These are phyloP conservation scores for Phaeosphaeriaceae sp. DNA, from an alignment of 2,329 filamentous ascomycete species.

Conservation along the genomic window DNA sequence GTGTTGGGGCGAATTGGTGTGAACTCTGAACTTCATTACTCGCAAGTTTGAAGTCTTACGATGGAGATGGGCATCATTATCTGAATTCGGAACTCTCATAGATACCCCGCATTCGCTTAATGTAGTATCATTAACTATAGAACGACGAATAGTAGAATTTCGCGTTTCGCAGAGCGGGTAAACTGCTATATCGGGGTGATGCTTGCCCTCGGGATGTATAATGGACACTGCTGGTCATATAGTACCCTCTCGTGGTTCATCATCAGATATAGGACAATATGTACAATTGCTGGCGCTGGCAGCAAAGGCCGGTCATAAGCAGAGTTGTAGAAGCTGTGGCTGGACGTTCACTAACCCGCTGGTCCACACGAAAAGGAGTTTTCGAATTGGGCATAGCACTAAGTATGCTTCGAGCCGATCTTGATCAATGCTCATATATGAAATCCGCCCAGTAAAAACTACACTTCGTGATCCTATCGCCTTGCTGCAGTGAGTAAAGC, in stretches of 20 bases:
- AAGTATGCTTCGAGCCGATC: too few relatives aligned
- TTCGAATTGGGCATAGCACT: too few relatives aligned
- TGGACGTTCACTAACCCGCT: too few relatives aligned
- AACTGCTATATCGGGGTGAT: not conserved
- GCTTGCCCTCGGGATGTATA: not conserved
- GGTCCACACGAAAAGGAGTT: too few relatives aligned
- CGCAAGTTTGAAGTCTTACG: not conserved
- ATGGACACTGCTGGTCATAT: not conserved
- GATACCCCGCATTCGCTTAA: not conserved
- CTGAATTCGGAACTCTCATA: not conserved
- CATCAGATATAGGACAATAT: not conserved
- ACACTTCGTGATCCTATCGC: too few relatives aligned
- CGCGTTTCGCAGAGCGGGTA: not conserved
- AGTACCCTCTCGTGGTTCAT: not conserved
- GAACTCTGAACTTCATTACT: not conserved
- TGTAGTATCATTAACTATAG: not conserved
- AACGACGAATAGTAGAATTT: not conserved
- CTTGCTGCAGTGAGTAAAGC: not conserved
- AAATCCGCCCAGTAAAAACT: too few relatives aligned
- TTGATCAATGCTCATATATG: too few relatives aligned
- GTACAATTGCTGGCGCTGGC: not conserved
- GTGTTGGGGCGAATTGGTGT: not conserved
- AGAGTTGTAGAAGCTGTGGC: too few relatives aligned
- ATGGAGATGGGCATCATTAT: not conserved
- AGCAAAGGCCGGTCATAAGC: not conserved